Percentiles rank a stretch among this genome's conserved stretches.
Conservation (phyloP, 2,329 filamentous ascomycete genomes). For the Trichoderma sp. region DNA sequence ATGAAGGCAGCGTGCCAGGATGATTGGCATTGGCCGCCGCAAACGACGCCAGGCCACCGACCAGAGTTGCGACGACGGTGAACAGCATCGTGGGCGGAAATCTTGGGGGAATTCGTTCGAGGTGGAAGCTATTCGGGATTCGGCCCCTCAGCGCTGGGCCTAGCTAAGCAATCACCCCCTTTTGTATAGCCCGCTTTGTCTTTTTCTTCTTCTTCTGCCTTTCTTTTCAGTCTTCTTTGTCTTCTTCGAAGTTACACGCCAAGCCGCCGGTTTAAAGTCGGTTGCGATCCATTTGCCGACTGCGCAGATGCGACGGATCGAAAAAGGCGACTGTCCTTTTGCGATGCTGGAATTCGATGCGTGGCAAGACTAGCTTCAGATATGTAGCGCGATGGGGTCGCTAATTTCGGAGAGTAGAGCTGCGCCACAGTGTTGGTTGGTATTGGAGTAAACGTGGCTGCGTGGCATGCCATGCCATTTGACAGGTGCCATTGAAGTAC, state of each 20-base stretch:
- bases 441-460: neutral
- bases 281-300: constrained; percentile 14
- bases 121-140: neutral
- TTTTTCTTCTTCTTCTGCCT: neutral
- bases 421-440: neutral
- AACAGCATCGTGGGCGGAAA: neutral
- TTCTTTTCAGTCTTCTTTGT: neutral
- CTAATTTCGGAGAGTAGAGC: neutral
- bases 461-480: neutral
- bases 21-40: constrained; percentile 34
- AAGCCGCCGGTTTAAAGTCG: neutral
- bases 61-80: constrained; percentile 16
- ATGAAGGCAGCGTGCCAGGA: constrained; percentile 56
- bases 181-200: neutral
- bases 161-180: neutral
- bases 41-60: constrained; percentile 32
- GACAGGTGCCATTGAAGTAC: neutral
- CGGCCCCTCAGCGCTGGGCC: neutral
- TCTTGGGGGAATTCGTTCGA: neutral
- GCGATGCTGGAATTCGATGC: constrained; percentile 4
- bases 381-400: neutral
- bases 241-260: neutral
- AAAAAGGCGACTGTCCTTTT: neutral
- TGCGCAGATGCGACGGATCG: neutral
- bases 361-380: neutral